Evolutionary conservation across 2,329 filamentous ascomycete genomes (phyloP).

Genomic region (Knufia fluminis): DNA sequence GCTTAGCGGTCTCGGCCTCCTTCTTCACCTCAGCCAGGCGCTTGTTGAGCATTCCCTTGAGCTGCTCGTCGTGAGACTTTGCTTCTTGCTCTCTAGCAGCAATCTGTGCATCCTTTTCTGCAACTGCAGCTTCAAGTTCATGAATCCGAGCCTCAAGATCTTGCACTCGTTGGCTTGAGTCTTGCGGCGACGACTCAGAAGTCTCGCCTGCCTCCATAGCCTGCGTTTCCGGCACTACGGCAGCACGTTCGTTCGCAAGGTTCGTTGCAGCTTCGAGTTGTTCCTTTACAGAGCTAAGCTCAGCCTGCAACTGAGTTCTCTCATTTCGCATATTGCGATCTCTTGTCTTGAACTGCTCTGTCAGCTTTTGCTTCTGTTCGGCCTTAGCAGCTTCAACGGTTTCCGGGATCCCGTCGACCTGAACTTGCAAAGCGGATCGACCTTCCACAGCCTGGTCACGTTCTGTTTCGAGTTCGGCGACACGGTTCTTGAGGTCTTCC

Average conservation of each 20-base stretch:
- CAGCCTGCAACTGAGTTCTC: slow-evolving; percentile 48
- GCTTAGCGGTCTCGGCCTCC: slow-evolving; percentile 40
- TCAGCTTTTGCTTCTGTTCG: slow-evolving; percentile 39
- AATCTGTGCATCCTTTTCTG: slow-evolving; percentile 42
- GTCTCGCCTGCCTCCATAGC: slow-evolving; percentile 16
- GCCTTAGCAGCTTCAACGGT: slow-evolving; percentile 40
- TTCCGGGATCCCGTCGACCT: slow-evolving; percentile 40
- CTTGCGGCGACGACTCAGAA: slow-evolving; percentile 11
- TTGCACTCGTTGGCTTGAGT: slow-evolving; percentile 6
- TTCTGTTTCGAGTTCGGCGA: slow-evolving; percentile 57
- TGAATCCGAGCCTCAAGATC: slow-evolving; percentile 51
- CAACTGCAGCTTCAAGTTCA: slow-evolving; percentile 42
- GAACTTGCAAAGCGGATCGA: slow-evolving; percentile 34
- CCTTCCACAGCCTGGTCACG: slow-evolving; percentile 53
- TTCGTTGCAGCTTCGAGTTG: slow-evolving; percentile 48
- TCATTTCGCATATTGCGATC: slow-evolving; percentile 57
- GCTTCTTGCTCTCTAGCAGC: slow-evolving; percentile 40
- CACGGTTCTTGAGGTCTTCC: slow-evolving; percentile 74
- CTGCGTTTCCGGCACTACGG: slow-evolving; percentile 30
- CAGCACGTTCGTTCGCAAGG: slow-evolving; percentile 35
- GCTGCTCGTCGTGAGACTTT: slow-evolving; percentile 43
- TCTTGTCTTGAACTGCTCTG: slow-evolving; percentile 45
- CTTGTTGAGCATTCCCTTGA: slow-evolving; percentile 59
- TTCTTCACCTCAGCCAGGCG: slow-evolving; percentile 52
- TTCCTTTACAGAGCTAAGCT: slow-evolving; percentile 53